Evolutionary conservation across 441 rosid species (phyloP), one percentile per base, ranked within the genome.

Genomic region (Capsella rubella): DNA sequence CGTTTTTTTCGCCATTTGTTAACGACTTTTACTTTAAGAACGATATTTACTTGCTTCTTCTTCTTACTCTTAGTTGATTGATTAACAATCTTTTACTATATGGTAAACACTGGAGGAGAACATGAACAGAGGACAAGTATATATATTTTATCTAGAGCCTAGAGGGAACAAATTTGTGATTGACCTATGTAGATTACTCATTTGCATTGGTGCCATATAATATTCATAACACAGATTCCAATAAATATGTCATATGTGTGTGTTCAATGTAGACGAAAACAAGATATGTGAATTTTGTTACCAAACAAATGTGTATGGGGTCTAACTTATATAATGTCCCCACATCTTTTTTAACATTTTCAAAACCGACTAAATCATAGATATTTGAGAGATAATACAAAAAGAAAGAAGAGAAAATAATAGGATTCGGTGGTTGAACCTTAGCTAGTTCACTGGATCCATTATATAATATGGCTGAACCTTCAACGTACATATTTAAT

Each of bases 281-380:
- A 16, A 16, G 18, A 18, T 49, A 18, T 16, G 18, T 49, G 53
- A 49, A 18, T 15, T 15, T 16, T n/a, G 0, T 16, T 8, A 49
- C 12, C 54, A 63, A 53, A 72, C 69, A 63, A 53, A 72, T 42
- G 27, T 64, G 50, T 43, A 53, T 64, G 57, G 14, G 63, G 31
- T 64, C 16, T 55, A 55, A 25, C 21, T 2, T 45, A 46, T 55
- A n/a, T 37, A 14, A 52, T 53, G 64, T 53, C 74, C 57, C 79
- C 16, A 75, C 74, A n/a, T 68, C 2, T 15, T 14, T 53, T 61
- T 27, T 40, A 53, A 68, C 64, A 25, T 67, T 60, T 14, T 67
- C 74, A 61, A 52, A 61, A 68, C 64, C 69, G 74, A 75, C 69
- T 34, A 68, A 60, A 60, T 15, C 47, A 59, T 59, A 74, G 69